These are phyloP conservation scores for Rhizophlyctis rosea DNA, from an alignment of 192 early-diverging fungal genomes.

Conservation along the genomic window DNA sequence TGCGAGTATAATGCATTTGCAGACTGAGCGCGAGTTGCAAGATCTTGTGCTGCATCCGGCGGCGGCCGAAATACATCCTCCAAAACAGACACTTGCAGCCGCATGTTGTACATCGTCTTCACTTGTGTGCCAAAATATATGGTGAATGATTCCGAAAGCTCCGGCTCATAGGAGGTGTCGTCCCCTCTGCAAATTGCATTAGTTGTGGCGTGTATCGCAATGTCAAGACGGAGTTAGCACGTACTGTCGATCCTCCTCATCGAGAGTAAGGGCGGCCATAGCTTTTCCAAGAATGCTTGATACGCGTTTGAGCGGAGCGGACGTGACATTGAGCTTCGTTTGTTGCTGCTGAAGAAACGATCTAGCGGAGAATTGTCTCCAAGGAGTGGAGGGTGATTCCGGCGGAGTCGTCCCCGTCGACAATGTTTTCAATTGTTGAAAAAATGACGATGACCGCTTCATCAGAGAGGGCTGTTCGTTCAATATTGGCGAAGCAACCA, in stretches of 20 bases:
- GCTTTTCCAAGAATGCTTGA: conserved; percentile 53
- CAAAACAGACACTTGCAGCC: conserved; percentile 44
- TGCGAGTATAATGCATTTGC: conserved; percentile 62
- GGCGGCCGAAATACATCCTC: conserved; percentile 45
- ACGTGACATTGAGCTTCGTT: background rate
- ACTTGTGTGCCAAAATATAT: conserved; percentile 72
- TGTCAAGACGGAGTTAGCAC: background rate
- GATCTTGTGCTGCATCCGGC: conserved; percentile 42
- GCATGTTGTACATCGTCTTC: conserved; percentile 68
- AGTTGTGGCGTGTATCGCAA: too few species aligned
- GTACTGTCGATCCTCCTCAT: conserved; percentile 46
- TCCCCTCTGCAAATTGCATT: background rate
- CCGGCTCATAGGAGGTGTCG: conserved; percentile 9
- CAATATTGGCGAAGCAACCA: too few species aligned
- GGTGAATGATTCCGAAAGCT: conserved; percentile 71
- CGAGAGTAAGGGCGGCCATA: conserved; percentile 59
- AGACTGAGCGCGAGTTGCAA: conserved; percentile 67
- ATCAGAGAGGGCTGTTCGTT: background rate
- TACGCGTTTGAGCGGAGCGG: conserved; percentile 13
- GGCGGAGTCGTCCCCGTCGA: background rate
- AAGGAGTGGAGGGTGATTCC: background rate
- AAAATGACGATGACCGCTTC: conserved; percentile 3
- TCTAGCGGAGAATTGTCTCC: conserved; percentile 10
- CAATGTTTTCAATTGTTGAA: background rate
- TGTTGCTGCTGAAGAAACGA: conserved; percentile 31